phyloP scores from a whole-genome alignment of 1,284 basidiomycete genomes.

The Apiotrichum sp. region DNA sequence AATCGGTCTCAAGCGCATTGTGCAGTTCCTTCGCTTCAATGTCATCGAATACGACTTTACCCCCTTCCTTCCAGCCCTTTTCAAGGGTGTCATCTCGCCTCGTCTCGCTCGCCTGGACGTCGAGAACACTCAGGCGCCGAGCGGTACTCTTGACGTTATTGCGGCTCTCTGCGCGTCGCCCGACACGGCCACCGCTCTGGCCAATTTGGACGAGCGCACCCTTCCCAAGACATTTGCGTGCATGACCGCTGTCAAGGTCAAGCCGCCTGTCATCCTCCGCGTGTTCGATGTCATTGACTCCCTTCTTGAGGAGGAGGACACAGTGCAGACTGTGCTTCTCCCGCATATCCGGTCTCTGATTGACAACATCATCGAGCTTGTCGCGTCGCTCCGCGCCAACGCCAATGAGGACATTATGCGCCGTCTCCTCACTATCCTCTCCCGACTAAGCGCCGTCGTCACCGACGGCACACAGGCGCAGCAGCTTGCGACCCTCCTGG shows the following conservation, averaged over 20 bases:
- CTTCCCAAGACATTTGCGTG: constrained; percentile 76
- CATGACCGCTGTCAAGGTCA: constrained; percentile 75
- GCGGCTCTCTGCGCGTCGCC: constrained; percentile 65
- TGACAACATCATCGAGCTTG: constrained; percentile 63
- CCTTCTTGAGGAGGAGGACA: constrained; percentile 54
- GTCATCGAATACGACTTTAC: constrained; percentile 67
- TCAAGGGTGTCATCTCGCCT: constrained; percentile 70
- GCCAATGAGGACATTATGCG: constrained; percentile 67
- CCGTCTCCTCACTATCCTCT: constrained; percentile 75
- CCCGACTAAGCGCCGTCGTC: constrained; percentile 70
- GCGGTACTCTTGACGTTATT: constrained; percentile 81
- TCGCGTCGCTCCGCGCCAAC: constrained; percentile 53
- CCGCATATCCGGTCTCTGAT: constrained; percentile 74
- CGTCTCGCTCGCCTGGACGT: constrained; percentile 66
- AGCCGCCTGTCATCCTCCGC: constrained; percentile 70
- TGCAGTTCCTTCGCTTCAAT: constrained; percentile 71
- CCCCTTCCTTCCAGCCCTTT: constrained; percentile 64
- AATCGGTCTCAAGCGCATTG: constrained; percentile 75
- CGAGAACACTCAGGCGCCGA: constrained; percentile 90
- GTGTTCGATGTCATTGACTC: constrained; percentile 83
- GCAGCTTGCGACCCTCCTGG: constrained; percentile 66
- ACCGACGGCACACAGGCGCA: constrained; percentile 66
- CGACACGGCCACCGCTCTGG: constrained; percentile 60
- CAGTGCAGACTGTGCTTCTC: constrained; percentile 53
- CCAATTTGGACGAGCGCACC: constrained; percentile 62